These are phyloP conservation scores for Umbelopsis isabellina DNA, from an alignment of 192 early-diverging fungal species.

Conservation along the genomic window DNA sequence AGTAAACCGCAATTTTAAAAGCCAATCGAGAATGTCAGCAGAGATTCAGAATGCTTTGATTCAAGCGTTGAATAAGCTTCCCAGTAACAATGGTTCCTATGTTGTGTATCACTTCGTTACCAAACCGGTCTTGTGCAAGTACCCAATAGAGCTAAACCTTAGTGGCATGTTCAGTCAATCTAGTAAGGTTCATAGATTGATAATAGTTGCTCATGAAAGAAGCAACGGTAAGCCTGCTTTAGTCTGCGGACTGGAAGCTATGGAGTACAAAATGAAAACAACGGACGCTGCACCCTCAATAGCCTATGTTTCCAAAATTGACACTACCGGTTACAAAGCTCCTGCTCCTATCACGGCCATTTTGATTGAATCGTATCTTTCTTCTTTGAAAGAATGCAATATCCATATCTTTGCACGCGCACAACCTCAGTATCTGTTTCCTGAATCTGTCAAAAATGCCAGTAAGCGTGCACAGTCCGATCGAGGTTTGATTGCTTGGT, in stretches of 20 bases:
- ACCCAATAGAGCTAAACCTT: slow-evolving; percentile 11
- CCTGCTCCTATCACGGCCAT: slow-evolving; percentile 28
- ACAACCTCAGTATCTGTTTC: slow-evolving; percentile 88
- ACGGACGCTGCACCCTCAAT: slow-evolving; percentile 1
- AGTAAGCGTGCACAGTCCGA: slow-evolving; percentile 69
- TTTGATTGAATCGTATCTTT: slow-evolving; percentile 43
- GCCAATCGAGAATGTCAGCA: neutral
- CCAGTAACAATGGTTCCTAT: neutral
- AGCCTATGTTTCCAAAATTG: slow-evolving; percentile 51
- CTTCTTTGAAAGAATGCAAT: slow-evolving; percentile 23
- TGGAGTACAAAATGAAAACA: slow-evolving; percentile 23
- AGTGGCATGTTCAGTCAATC: slow-evolving; percentile 12
- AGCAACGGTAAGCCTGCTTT: neutral
- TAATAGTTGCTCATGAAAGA: neutral
- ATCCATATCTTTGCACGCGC: slow-evolving; percentile 80
- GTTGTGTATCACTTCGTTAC: slow-evolving; percentile 4
- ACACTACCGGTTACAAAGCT: slow-evolving; percentile 41
- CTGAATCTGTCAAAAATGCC: slow-evolving; percentile 64
- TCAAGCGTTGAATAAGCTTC: neutral
- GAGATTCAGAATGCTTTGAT: neutral
- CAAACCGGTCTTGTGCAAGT: slow-evolving; percentile 6
- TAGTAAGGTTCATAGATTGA: slow-evolving; percentile 12
- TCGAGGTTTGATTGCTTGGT: slow-evolving; percentile 73
- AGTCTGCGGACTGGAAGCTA: slow-evolving; percentile 30
- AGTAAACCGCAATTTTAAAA: neutral